Evolutionary conservation across 2,329 filamentous ascomycete genomes (phyloP).

Genomic region (Hypomyces perniciosus): DNA sequence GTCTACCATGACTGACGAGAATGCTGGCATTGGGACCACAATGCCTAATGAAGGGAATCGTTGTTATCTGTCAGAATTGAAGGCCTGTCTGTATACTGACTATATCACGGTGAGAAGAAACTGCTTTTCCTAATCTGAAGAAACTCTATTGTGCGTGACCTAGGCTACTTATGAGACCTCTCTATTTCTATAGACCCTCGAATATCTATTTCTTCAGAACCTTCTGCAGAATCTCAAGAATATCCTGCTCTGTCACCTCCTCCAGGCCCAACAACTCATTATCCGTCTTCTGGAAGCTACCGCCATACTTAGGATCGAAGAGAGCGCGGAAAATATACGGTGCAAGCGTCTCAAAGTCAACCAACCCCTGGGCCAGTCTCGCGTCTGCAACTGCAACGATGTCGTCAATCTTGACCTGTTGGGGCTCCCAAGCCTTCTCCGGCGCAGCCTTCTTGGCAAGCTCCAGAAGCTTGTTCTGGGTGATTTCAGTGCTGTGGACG

Average conservation of each 20-base stretch:
- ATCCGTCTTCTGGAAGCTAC: slow-evolving; percentile 31
- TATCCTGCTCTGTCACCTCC: slow-evolving; percentile 32
- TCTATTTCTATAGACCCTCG: too few relatives aligned
- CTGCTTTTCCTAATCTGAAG: too few relatives aligned
- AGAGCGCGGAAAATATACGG: slow-evolving; percentile 29
- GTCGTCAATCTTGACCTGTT: slow-evolving; percentile 26
- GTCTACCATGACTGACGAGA: too few relatives aligned
- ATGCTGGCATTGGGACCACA: too few relatives aligned
- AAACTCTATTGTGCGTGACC: too few relatives aligned
- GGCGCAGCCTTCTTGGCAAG: slow-evolving; percentile 44
- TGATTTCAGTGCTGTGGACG: slow-evolving; percentile 37
- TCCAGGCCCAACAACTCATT: slow-evolving; percentile 42
- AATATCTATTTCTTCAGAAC: slow-evolving; percentile 7
- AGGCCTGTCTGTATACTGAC: too few relatives aligned
- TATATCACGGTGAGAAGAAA: too few relatives aligned
- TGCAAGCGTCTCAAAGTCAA: slow-evolving; percentile 24
- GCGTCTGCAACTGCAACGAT: slow-evolving; percentile 22
- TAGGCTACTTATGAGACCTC: neutral
- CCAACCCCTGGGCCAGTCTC: slow-evolving; percentile 25
- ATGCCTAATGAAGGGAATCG: too few relatives aligned
- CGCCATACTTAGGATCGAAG: slow-evolving; percentile 27
- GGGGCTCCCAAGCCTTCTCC: slow-evolving; percentile 41
- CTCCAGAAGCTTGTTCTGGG: slow-evolving; percentile 40
- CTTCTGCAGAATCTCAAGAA: slow-evolving; percentile 28
- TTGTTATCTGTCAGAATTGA: too few relatives aligned